Evolutionary conservation across 2,329 filamentous ascomycete genomes (phyloP), one percentile per base, ranked within the genome.

Genomic region (Ophiocordyceps camponoti-saundersi): DNA sequence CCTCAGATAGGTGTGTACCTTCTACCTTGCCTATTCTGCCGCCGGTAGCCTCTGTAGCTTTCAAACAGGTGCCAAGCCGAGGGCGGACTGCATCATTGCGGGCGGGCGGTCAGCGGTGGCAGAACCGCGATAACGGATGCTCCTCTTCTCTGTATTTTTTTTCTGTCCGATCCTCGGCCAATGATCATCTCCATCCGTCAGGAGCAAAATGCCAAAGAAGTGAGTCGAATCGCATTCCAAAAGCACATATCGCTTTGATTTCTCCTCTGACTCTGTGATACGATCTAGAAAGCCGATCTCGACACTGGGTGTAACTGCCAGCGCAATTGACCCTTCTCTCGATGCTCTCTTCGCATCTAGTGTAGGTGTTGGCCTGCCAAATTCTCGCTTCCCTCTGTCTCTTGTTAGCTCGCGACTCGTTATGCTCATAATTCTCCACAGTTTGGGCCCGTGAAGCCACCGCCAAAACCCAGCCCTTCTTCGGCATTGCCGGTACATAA

Each of bases 311-410:
- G 68, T 67, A 51, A 63, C 70, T 34, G 63, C 67, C 48, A 75
- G 75, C 61, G 69, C 71, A 49, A 69, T 87, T 50, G 82, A 88
- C 67, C 80, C 82, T 60, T 66, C 71, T 48, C 68, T 88, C 53
- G 72, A 80, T 56, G 79, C 80, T 50, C 71, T 88, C 39, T 88
- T 88, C 65, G 73, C 80, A 48, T 69, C 72, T 48, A 87, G 83
- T 69, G 82, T 86, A 73, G 67, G 80, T 73, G 49, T 43, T 47
- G 49, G 13, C 32, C 15, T n/a, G 10, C 23, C 40, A 20, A 13
- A 13, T 22, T 42, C 20, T n/a, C 40, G 8, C 36, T n/a, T 29
- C 16, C 11, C 26, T 29, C 26, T 10, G 26, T 3, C 23, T 16
- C 20, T 8, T 43, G 7, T 20, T 16, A 16, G 22, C 15, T 21